These are phyloP conservation scores for Phytophthora kernoviae DNA, from an alignment of 352 stramenopile genomes.

Conservation along the genomic window DNA sequence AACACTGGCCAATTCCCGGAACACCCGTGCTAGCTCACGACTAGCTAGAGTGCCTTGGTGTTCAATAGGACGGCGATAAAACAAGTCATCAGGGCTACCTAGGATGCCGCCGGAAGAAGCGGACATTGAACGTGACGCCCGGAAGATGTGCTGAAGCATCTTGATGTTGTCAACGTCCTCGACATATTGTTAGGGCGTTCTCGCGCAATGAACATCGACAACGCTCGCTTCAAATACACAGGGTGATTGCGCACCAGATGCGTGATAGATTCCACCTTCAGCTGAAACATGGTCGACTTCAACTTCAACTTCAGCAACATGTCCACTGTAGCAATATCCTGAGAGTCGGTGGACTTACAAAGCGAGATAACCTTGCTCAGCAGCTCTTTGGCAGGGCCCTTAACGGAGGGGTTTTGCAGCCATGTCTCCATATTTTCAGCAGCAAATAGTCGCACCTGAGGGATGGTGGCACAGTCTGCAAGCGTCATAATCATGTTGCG, in stretches of 20 bases:
- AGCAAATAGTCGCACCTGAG: slow-evolving; percentile 65
- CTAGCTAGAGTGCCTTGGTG: slow-evolving; percentile 73
- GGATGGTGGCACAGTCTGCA: slow-evolving; percentile 63
- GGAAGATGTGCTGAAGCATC: slow-evolving; percentile 89
- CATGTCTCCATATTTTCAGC: slow-evolving; percentile 80
- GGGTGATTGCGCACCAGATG: slow-evolving; percentile 76
- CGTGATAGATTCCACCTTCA: slow-evolving; percentile 85
- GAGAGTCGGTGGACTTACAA: slow-evolving; percentile 61
- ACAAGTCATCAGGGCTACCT: slow-evolving; percentile 54
- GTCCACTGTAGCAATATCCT: slow-evolving; percentile 72
- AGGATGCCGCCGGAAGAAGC: slow-evolving; percentile 29
- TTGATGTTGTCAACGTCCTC: slow-evolving; percentile 91
- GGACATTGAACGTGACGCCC: slow-evolving; percentile 49
- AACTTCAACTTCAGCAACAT: slow-evolving; percentile 83
- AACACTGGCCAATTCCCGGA: slow-evolving; percentile 77
- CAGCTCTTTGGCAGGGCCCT: slow-evolving; percentile 73
- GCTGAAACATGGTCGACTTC: slow-evolving; percentile 89
- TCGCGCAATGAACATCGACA: slow-evolving; percentile 73
- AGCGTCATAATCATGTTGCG: slow-evolving; percentile 82
- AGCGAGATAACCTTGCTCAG: slow-evolving; percentile 72
- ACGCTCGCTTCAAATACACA: slow-evolving; percentile 69
- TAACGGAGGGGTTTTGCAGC: slow-evolving; percentile 82
- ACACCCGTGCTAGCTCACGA: slow-evolving; percentile 75
- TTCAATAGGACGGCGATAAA: slow-evolving; percentile 54
- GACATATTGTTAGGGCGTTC: slow-evolving; percentile 85